Conservation (phyloP, 345 rosid species). For the Hibiscus syriacus region DNA sequence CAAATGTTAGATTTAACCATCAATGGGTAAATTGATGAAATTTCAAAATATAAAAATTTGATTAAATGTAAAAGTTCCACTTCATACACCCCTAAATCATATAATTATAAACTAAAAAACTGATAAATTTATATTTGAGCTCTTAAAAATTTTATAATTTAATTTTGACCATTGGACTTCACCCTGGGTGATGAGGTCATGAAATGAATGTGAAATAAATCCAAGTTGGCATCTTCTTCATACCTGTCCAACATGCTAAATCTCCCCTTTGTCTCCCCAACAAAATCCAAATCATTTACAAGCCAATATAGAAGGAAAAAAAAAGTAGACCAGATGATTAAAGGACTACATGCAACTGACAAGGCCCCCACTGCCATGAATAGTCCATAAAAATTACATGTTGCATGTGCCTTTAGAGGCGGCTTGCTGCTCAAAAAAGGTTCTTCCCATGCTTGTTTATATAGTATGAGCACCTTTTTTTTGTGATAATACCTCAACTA, state of each 20-base stretch:
- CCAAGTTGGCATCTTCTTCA: slow-evolving; percentile 6
- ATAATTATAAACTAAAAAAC: too few species aligned
- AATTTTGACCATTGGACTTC: too few species aligned
- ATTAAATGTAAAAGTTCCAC: too few species aligned
- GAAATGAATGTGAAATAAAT: background rate
- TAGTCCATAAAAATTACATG: background rate
- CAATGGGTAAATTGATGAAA: too few species aligned
- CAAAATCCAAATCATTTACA: background rate
- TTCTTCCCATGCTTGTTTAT: slow-evolving; percentile 8
- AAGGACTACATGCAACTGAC: slow-evolving; percentile 12
- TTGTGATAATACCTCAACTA: slow-evolving; percentile 12
- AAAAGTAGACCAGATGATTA: background rate
- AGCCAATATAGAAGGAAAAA: slow-evolving; percentile 11
- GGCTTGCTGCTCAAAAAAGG: slow-evolving; percentile 4
- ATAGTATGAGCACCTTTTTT: slow-evolving; percentile 15
- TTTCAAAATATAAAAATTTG: too few species aligned
- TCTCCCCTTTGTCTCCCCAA: slow-evolving; percentile 27
- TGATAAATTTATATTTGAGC: too few species aligned
- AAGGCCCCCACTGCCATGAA: background rate
- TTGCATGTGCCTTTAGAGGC: slow-evolving; percentile 16
- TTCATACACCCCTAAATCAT: too few species aligned
- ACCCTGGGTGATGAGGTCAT: slow-evolving; percentile 6
- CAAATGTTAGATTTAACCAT: too few species aligned
- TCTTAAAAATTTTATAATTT: too few species aligned
- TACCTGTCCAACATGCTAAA: slow-evolving; percentile 27